These are phyloP conservation scores for Eimeria falciformis DNA, from an alignment of 169 alveolate genomes.

Conservation along the genomic window DNA sequence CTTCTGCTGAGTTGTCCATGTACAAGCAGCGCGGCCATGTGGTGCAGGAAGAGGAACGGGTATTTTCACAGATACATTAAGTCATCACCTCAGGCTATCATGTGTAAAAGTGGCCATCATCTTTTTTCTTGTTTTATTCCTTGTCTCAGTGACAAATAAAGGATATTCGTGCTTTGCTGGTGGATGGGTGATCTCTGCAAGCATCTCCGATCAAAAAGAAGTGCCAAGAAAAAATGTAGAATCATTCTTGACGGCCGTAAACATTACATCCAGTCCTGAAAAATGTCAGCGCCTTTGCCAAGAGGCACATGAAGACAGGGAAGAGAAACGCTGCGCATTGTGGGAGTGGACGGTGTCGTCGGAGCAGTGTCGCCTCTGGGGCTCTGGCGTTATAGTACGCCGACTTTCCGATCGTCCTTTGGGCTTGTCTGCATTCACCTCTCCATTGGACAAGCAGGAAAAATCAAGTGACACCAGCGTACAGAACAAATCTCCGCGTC, in stretches of 20 bases:
- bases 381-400: neutral
- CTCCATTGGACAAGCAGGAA: constrained; percentile 13
- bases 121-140: neutral
- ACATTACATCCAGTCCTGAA: neutral
- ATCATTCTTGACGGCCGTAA: neutral
- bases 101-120: too few relatives aligned
- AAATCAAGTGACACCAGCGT: neutral
- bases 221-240: neutral
- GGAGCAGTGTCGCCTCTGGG: constrained; percentile 26
- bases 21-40: too few relatives aligned
- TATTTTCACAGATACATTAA: too few relatives aligned
- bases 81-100: too few relatives aligned
- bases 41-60: too few relatives aligned
- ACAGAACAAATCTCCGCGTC: neutral
- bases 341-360: constrained; percentile 48
- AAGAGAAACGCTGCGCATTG: constrained; percentile 5
- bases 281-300: constrained; percentile 47
- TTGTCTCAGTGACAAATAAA: constrained; percentile 34
- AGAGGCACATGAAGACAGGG: neutral
- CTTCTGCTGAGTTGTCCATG: too few relatives aligned
- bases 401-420: constrained; percentile 3
- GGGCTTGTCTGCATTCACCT: constrained; percentile 27
- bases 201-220: neutral
- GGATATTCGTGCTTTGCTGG: constrained; percentile 49
- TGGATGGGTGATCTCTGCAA: constrained; percentile 33